A percentile compares a stretch with the other conserved stretches of the same genome.
Conservation (phyloP, 2,329 filamentous ascomycete species). For the Colletotrichum brevisporum region DNA sequence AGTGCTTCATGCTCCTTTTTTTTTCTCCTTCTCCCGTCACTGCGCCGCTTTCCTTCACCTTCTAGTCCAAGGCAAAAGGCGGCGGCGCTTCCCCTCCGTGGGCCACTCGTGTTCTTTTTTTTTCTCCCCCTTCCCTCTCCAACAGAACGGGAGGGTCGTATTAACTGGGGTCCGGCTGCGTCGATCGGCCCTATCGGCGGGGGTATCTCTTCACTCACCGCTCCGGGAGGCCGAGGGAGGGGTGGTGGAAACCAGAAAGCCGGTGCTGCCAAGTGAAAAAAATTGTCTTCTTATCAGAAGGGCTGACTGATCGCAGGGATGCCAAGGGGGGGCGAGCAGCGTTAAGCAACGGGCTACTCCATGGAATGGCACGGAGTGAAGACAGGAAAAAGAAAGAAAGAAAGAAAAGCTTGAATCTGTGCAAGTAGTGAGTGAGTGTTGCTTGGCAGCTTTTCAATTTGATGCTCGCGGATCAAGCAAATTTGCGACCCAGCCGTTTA, state of each 20-base stretch:
- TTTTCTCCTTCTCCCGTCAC: not conserved
- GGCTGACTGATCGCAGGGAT: not conserved
- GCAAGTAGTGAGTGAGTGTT: not conserved
- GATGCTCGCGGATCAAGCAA: conserved; percentile 4
- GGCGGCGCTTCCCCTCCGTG: conserved; percentile 13
- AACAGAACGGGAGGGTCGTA: conserved; percentile 23
- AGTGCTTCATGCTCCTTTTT: not conserved
- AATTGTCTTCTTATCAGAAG: not conserved
- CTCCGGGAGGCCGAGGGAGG: conserved; percentile 4
- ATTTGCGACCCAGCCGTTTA: conserved; percentile 3
- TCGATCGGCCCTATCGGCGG: conserved; percentile 40
- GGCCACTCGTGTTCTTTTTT: conserved; percentile 15
- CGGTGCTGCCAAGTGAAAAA: not conserved
- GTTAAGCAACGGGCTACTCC: not conserved
- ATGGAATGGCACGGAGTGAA: not conserved
- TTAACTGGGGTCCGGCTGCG: conserved; percentile 32
- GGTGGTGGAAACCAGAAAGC: not conserved
- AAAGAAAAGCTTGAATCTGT: not conserved
- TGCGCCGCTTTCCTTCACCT: conserved; percentile 9
- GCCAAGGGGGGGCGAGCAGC: not conserved
- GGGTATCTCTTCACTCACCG: conserved; percentile 29
- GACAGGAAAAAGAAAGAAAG: not conserved
- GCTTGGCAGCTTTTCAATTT: not conserved
- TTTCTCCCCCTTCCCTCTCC: not conserved
- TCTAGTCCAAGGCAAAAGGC: conserved; percentile 3